Evolutionary conservation across 345 rosid genomes (phyloP), one percentile per base, ranked within the genome.

Genomic region (Populus nigra): DNA sequence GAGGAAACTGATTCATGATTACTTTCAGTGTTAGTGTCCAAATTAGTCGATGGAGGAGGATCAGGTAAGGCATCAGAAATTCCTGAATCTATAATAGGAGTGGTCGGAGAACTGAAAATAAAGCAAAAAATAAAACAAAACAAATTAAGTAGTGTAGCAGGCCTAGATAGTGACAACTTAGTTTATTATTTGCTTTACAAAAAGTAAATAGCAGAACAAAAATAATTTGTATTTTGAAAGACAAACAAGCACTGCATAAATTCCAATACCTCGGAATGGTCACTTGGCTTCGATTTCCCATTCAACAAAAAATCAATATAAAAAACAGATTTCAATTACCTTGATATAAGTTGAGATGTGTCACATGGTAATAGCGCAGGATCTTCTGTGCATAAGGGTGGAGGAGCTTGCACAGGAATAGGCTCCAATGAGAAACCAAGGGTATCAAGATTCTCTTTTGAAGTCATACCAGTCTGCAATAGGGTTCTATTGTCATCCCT

Each of bases 391-490:
- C 85, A 84, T 62, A 86, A 70, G 55, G 87, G 79, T 43, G 84
- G 77, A 68, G 82, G 80, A 71, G 83, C 73, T 79, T 83, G 86
- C 25, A 79, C 74, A 1, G 80, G 66, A 71, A 62, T 82, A 74
- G 98, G 94, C 84, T 96, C 99, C 85, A 96, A 79, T 73, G 91
- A 83, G 87, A 96, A 96, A 77, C 93, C 97, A 74, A 96, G 84
- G 57, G 87, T 77, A 78, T 87, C 86, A 53, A 88, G 84, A 77
- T 88, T 91, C 65, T 91, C 92, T 77, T 84, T 77, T 35, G 89
- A 86, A 43, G 92, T 84, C 71, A 96, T 85, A 76, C 99, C 98
- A 75, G 91, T 83, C 83, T 94, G 97, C 9, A 77, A 86, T 74
- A 96, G 80, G 72, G 96, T 91, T 79, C 90, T 86, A 79, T 66